These are phyloP conservation scores for Entomortierella lignicola DNA, from an alignment of 192 early-diverging fungal species.

Conservation along the genomic window DNA sequence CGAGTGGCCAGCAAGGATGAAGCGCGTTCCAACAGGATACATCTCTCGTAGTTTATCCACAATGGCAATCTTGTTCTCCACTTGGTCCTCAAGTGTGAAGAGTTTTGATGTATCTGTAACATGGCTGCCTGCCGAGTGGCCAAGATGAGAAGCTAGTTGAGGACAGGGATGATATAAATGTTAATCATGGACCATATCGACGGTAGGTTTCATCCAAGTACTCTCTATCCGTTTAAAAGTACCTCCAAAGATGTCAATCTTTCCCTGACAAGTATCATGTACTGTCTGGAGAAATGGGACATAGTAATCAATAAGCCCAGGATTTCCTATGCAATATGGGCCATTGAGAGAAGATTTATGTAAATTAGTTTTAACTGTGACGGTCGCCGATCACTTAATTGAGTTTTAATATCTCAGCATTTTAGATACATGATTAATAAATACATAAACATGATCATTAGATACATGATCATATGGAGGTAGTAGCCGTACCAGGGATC, in stretches of 20 bases:
- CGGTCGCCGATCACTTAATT: background rate
- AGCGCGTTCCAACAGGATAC: slow-evolving; percentile 58
- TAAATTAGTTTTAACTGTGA: background rate
- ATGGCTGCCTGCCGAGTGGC: slow-evolving; percentile 64
- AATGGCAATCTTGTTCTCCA: slow-evolving; percentile 73
- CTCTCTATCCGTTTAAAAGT: slow-evolving; percentile 1
- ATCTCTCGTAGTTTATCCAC: slow-evolving; percentile 64
- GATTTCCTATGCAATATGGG: slow-evolving; percentile 67
- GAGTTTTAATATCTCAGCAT: background rate
- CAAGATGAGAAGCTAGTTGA: slow-evolving; percentile 68
- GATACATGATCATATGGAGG: background rate
- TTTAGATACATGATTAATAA: too few species aligned
- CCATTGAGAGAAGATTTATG: background rate
- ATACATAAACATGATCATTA: too few species aligned
- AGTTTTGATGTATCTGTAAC: slow-evolving; percentile 24
- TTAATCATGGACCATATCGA: too few species aligned
- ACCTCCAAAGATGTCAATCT: slow-evolving; percentile 75
- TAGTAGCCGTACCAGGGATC: slow-evolving; percentile 37
- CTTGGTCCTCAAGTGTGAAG: slow-evolving; percentile 70
- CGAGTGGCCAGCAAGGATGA: slow-evolving; percentile 74
- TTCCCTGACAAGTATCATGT: slow-evolving; percentile 57
- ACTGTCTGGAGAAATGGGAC: slow-evolving; percentile 72
- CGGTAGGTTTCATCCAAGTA: too few species aligned
- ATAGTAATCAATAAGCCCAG: slow-evolving; percentile 87
- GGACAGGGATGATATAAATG: background rate